Evolutionary conservation across 2,329 filamentous ascomycete genomes (phyloP).

Genomic region (Fusarium heterosporum): DNA sequence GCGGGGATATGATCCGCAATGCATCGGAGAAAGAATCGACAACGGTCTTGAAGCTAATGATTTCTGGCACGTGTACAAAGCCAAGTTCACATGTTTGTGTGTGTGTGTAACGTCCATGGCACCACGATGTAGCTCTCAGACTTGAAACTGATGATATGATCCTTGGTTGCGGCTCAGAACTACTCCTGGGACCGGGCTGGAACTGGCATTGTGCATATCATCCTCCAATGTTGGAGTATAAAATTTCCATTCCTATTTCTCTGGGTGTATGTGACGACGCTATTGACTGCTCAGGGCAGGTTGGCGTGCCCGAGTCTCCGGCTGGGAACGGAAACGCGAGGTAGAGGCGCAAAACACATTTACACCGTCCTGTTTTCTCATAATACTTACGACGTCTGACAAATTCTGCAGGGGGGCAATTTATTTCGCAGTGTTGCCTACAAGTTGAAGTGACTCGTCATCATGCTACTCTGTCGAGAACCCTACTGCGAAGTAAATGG

Average conservation of each 20-base stretch:
- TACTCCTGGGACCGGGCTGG: conserved; percentile 5
- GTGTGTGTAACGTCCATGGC: conserved; percentile 14
- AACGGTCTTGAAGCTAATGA: conserved; percentile 2
- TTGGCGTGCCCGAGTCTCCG: too few relatives aligned
- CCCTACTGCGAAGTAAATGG: background rate
- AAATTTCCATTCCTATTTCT: background rate
- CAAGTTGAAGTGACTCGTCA: background rate
- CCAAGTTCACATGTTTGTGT: conserved; percentile 1
- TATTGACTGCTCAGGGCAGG: conserved; percentile 12
- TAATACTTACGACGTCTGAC: background rate
- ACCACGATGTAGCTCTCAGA: conserved; percentile 25
- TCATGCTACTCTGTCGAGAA: conserved; percentile 2
- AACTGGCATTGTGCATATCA: conserved; percentile 7
- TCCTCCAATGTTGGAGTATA: conserved; percentile 9
- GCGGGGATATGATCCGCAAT: conserved; percentile 39
- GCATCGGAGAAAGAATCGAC: conserved; percentile 29
- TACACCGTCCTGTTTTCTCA: background rate
- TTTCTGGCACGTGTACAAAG: background rate
- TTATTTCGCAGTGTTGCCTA: too few relatives aligned
- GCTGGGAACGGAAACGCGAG: background rate
- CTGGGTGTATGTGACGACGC: background rate
- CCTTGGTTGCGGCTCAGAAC: conserved; percentile 11
- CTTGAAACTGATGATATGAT: conserved; percentile 11
- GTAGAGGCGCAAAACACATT: background rate
- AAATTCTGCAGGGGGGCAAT: background rate